Evolutionary conservation across 805 yeast species (phyloP).

Genomic region (Wickerhamiella australiensis): DNA sequence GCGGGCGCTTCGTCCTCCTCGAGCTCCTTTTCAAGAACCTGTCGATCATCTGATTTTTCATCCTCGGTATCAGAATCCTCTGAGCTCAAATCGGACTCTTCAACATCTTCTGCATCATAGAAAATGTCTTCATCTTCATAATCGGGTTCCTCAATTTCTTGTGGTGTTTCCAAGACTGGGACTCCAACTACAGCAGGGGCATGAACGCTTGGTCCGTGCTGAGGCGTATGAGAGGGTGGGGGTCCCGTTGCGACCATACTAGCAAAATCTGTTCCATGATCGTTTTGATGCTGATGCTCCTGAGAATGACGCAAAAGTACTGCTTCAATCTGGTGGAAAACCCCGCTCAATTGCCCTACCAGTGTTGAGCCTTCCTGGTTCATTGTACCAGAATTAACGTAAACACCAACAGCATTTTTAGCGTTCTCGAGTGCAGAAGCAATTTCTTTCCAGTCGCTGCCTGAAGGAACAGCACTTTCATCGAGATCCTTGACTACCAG

Average conservation of each 20-base stretch:
- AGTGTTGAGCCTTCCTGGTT: background rate
- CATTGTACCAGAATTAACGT: background rate
- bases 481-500: background rate
- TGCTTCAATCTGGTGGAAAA: background rate
- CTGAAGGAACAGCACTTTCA: background rate
- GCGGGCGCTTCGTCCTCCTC: background rate
- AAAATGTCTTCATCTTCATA: constrained; percentile 15
- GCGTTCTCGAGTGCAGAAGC: background rate
- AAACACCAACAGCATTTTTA: background rate
- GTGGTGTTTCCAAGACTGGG: background rate
- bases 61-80: constrained; percentile 14
- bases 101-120: constrained; percentile 18
- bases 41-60: constrained; percentile 15
- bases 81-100: constrained; percentile 9
- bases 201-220: no score
- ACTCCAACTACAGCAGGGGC: background rate
- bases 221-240: no score
- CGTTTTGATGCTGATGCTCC: background rate
- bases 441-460: constrained; percentile 6
- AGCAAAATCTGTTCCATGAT: background rate
- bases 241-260: no score
- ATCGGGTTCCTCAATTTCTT: background rate
- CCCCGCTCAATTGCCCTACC: background rate
- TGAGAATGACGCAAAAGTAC: background rate
- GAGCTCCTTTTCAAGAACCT: background rate